phyloP scores from a whole-genome alignment of 1,284 basidiomycete species.

The Rhodotorula sp. region DNA sequence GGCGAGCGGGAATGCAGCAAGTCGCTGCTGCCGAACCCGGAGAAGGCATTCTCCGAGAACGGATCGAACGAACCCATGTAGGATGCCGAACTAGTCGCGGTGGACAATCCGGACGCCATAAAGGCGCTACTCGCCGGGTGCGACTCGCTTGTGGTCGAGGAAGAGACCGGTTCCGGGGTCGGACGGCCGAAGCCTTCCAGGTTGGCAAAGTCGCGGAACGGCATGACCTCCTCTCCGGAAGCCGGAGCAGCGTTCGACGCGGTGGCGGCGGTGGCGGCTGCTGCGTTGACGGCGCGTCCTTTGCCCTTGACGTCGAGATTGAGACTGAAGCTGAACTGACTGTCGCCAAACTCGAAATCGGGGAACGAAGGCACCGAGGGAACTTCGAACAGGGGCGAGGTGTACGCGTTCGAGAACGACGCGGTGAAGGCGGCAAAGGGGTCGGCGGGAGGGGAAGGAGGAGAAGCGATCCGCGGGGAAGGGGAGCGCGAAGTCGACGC shows the following conservation, averaged over 20 bases:
- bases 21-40: slow-evolving; percentile 18
- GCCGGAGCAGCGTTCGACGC: background rate
- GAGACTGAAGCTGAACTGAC: slow-evolving; percentile 37
- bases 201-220: slow-evolving; percentile 33
- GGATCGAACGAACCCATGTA: slow-evolving; percentile 40
- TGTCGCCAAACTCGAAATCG: slow-evolving; percentile 36
- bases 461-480: slow-evolving; percentile 6
- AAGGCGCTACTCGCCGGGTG: background rate
- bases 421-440: slow-evolving; percentile 4
- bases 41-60: slow-evolving; percentile 27
- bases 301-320: slow-evolving; percentile 40
- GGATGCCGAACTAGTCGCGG: slow-evolving; percentile 12
- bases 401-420: background rate
- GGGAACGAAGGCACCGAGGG: slow-evolving; percentile 29
- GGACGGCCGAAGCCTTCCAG: slow-evolving; percentile 14
- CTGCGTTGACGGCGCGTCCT: slow-evolving; percentile 11
- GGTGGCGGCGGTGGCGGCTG: background rate
- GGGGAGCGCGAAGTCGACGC: slow-evolving; percentile 26
- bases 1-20: slow-evolving; percentile 17
- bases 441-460: slow-evolving; percentile 10
- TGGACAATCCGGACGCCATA: slow-evolving; percentile 12
- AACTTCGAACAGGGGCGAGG: slow-evolving; percentile 7
- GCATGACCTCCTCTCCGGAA: slow-evolving; percentile 1
- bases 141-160: background rate
- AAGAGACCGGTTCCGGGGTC: background rate